Evolutionary conservation across 306 rosid genomes (phyloP), one percentile per base, ranked within the genome.

Genomic region (Gleditsia sinensis): DNA sequence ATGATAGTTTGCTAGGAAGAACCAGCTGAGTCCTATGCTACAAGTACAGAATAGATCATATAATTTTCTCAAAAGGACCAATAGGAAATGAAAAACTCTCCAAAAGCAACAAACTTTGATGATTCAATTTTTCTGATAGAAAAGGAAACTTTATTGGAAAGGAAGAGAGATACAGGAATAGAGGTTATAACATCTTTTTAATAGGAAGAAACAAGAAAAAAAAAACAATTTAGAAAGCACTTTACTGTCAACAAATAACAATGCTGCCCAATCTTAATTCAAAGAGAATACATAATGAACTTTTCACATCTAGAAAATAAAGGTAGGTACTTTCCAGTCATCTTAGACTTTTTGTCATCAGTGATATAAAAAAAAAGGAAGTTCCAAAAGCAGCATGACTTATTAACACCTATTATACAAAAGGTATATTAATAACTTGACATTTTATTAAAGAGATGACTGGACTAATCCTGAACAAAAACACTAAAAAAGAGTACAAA

Each of bases 11-110:
- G 14, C 45, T 8, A 45, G 1, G 28, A 75, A 54, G 57, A 63
- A 45, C 32, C 27, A 45, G 36, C 50, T 0, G 24, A 57, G 13
- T 37, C 59, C 34, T n/a, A 39, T 10, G 49, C 45, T 13, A 40
- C 8, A 59, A 33, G 39, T 30, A 30, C 21, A 28, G 12, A 54
- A 76, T 46, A 7, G 11, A 21, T 46, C 34, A 50, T 49, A 33
- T 55, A 7, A 16, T 71, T 56, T 17, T 48, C 58, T 1, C 24
- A 24, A 39, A 46, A 70, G 42, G 60, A 23, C 36, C 14, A 21
- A 62, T 54, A 36, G 59, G 50, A 67, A 30, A 46, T 57, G 62
- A 58, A 48, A 58, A 48, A 55, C 16, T n/a, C 32, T 53, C 64
- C 23, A 62, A 53, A 50, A 53, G 59, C 32, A 48, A 81, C 13